These are phyloP conservation scores for Trichoderma koningiopsis DNA, from an alignment of 2,329 filamentous ascomycete species.

Conservation along the genomic window DNA sequence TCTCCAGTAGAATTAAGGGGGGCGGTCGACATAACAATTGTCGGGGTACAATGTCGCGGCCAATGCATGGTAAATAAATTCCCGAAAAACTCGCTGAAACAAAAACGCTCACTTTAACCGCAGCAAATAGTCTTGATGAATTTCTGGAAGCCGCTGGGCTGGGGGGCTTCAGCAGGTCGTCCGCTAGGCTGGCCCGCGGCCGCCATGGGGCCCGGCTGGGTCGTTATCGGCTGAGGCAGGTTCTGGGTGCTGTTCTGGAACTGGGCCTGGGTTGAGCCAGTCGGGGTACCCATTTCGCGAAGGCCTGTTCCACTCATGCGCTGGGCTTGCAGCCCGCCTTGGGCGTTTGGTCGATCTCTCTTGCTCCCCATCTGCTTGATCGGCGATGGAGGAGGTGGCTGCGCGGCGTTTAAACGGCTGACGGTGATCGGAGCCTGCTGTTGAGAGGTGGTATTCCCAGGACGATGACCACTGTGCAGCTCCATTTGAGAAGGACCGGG, in stretches of 20 bases:
- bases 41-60: constrained; percentile 24
- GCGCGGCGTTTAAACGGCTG: constrained; percentile 91
- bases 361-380: constrained; percentile 79
- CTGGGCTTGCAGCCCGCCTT: constrained; percentile 72
- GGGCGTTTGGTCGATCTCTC: constrained; percentile 74
- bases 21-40: constrained; percentile 15
- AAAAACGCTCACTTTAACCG: constrained; percentile 54
- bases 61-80: constrained; percentile 32
- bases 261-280: constrained; percentile 90
- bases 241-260: constrained; percentile 96
- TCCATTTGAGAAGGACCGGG: constrained; percentile 85
- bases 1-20: constrained; percentile 23
- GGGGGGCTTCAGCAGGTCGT: constrained; percentile 62
- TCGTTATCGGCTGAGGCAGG: constrained; percentile 67
- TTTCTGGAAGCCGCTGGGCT: constrained; percentile 85
- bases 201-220: constrained; percentile 61
- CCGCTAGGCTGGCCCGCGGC: constrained; percentile 56
- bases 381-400: constrained; percentile 84
- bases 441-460: constrained; percentile 65
- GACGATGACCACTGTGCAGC: constrained; percentile 72
- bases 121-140: constrained; percentile 92
- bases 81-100: constrained; percentile 29
- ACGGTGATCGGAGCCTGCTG: constrained; percentile 68
- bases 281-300: constrained; percentile 78
- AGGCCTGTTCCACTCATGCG: constrained; percentile 74